A percentile compares a stretch with the other conserved stretches of the same genome.
phyloP scores from a whole-genome alignment of 2,329 filamentous ascomycete species.

The Thielaviopsis euricoi region DNA sequence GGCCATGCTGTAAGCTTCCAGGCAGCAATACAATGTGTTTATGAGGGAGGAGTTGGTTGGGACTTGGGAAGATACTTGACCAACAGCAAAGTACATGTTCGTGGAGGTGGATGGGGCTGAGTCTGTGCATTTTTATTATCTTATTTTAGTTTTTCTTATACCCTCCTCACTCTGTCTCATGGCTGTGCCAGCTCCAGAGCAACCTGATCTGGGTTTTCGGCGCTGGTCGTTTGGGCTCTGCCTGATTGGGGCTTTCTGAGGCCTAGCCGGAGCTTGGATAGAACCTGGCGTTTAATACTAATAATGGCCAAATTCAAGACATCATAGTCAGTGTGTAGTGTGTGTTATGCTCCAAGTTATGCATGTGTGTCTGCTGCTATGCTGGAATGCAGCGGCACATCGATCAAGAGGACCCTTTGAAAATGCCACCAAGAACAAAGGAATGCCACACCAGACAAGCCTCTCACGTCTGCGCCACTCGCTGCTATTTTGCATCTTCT shows the following conservation, averaged over 20 bases:
- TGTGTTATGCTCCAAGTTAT: too few species aligned
- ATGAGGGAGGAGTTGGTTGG: not conserved
- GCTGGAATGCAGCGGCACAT: too few species aligned
- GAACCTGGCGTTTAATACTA: too few species aligned
- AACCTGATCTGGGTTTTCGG: too few species aligned
- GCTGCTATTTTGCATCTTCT: not conserved
- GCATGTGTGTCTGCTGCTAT: too few species aligned
- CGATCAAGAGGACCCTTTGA: too few species aligned
- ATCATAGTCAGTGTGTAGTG: too few species aligned
- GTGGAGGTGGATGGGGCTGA: not conserved
- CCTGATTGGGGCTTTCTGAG: too few species aligned
- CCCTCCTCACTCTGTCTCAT: not conserved
- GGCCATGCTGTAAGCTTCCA: constrained; percentile 9
- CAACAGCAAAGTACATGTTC: not conserved
- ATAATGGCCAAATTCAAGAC: too few species aligned
- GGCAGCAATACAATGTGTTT: not conserved
- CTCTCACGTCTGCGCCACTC: not conserved
- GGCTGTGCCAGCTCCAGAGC: too few species aligned
- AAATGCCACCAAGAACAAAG: not conserved
- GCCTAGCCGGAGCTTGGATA: too few species aligned
- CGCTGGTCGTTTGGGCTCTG: too few species aligned
- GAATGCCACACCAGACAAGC: not conserved
- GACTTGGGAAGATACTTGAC: not conserved
- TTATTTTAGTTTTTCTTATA: not conserved
- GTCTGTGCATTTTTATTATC: not conserved